Conservation (phyloP, 2,329 filamentous ascomycete genomes). For the Cladosporium sp. region DNA sequence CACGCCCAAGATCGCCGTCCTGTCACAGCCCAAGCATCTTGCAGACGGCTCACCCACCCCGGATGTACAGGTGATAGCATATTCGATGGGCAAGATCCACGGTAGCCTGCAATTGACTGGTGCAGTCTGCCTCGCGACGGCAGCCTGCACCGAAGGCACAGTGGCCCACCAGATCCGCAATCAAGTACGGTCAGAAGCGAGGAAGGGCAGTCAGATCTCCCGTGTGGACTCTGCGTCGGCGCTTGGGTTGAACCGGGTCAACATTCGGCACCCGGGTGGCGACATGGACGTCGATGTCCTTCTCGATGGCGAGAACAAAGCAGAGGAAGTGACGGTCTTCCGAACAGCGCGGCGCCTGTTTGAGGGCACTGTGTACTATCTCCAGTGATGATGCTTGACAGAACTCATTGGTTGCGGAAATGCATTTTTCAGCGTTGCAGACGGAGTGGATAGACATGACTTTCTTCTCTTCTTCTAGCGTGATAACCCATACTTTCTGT, state of each 20-base stretch:
- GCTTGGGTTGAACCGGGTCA: conserved; percentile 15
- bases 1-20: conserved; percentile 29
- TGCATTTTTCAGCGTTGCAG: conserved; percentile 15
- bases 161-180: conserved; percentile 27
- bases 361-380: conserved; percentile 27
- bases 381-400: conserved; percentile 7
- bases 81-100: conserved; percentile 37
- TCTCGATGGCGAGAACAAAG: conserved; percentile 23
- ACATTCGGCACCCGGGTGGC: conserved; percentile 31
- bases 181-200: neutral
- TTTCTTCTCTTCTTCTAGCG: neutral
- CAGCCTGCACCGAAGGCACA: conserved; percentile 34
- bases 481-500: neutral
- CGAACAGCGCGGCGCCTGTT: conserved; percentile 27
- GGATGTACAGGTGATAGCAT: conserved; percentile 30
- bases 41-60: neutral
- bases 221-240: neutral
- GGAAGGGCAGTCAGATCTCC: neutral
- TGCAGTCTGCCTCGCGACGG: conserved; percentile 35
- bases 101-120: conserved; percentile 38
- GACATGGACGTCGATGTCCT: conserved; percentile 32
- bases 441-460: neutral
- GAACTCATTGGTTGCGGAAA: neutral
- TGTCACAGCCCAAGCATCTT: conserved; percentile 22
- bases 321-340: conserved; percentile 29